Evolutionary conservation across 2,329 filamentous ascomycete genomes (phyloP), one percentile per base, ranked within the genome.

Genomic region (Xylariomycetidae sp.): DNA sequence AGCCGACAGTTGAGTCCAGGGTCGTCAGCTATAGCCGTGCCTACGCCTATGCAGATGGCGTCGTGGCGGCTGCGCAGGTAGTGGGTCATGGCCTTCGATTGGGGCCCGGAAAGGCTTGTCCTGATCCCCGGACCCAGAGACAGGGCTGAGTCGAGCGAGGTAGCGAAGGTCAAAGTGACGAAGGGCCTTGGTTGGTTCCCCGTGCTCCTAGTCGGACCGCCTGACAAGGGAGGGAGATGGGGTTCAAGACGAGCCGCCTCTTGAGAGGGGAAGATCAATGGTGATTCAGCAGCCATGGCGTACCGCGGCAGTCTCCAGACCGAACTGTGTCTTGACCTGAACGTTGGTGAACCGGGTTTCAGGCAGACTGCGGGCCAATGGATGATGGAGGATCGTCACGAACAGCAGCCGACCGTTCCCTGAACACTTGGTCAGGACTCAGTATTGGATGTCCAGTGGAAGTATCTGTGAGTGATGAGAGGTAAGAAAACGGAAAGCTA

Each of bases 1-100:
- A 89, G 70, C 13, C 89, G 79, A 54, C 85, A 92, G 57, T 94
- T 95, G 33, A 96, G 66, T 3, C 78, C 79, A 3, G 90, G 90
- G 53, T 95, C 76, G 57, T 96, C 90, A 14, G 85, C 82, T 17
- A 86, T 66, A 6, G 87, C 85, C 1, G 90, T 96, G 3, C 83
- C 83, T 4, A 82, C 85, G 15, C 90, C 90, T 19, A 96, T 69
- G 16, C 93, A 70, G 46, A 95, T 94, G 24, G 85, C 87, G 42
- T 85, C 78, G 61, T 96, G 88, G 12, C 72, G 74, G 10, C 81
- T 80, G 49, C 90, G 85, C 18, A 96, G 74, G 56, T 84, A 86
- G 60, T 96, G 90, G 0, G 90, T 95, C 86, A 96, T 93, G 33
- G 85, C 75, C 60, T 95, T 95, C 23, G 86, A 86, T 43, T 80